These are phyloP conservation scores for Diospyros lotus DNA, from an alignment of 148 eudicot species.

Conservation along the genomic window DNA sequence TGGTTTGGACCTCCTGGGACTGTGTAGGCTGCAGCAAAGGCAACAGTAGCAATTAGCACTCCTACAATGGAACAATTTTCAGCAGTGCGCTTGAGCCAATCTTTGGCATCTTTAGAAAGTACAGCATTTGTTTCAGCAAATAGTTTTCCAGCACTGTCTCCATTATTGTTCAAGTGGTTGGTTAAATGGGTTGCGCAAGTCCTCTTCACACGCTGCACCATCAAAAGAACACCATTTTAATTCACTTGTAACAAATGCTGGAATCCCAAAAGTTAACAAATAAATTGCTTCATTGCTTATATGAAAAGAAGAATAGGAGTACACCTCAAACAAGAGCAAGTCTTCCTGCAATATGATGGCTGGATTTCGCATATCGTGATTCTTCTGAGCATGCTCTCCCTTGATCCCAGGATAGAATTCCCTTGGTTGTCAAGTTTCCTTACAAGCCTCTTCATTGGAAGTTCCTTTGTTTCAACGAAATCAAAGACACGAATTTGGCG, in stretches of 20 bases:
- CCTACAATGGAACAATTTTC: background rate
- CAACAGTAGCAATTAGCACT: background rate
- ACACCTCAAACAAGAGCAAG: background rate
- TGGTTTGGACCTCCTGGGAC: constrained; percentile 2
- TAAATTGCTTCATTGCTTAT: too few species aligned
- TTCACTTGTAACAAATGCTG: too few species aligned
- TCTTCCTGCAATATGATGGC: background rate
- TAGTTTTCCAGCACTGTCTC: background rate
- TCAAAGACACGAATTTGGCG: background rate
- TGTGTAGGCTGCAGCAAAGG: constrained; percentile 7
- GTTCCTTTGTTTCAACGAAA: background rate
- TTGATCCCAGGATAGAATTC: too few species aligned
- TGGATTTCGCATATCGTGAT: background rate
- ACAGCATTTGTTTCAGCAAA: background rate
- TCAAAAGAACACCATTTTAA: background rate
- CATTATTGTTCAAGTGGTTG: background rate
- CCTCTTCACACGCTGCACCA: background rate
- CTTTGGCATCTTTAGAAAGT: background rate
- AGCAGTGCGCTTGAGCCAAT: background rate
- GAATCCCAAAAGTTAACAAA: too few species aligned
- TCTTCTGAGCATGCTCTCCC: background rate
- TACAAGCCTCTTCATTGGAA: background rate
- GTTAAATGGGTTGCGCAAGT: background rate
- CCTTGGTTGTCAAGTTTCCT: background rate
- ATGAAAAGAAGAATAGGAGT: background rate